Percentiles rank a stretch among this genome's conserved stretches.
phyloP scores from a whole-genome alignment of 2,329 filamentous ascomycete genomes.

The Cytospora chrysosperma region DNA sequence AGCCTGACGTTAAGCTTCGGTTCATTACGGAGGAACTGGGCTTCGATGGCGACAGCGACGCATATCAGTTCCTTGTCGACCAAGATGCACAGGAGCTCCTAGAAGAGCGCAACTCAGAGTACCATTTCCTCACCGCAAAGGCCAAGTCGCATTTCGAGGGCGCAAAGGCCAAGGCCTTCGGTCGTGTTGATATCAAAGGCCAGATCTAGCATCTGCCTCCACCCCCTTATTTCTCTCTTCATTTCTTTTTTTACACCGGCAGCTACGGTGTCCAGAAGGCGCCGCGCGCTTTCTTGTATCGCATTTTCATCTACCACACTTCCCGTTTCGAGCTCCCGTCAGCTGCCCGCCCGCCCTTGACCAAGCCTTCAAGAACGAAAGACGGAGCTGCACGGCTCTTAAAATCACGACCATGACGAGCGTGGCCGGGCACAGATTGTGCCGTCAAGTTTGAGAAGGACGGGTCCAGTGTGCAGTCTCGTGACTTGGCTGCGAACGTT shows the following conservation, averaged over 20 bases:
- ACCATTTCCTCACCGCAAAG: constrained; percentile 73
- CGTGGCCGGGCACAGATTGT: not conserved
- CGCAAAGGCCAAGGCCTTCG: constrained; percentile 72
- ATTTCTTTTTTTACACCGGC: not conserved
- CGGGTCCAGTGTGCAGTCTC: not conserved
- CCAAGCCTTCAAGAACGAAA: not conserved
- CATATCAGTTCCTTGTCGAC: constrained; percentile 85
- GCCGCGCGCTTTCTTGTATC: constrained; percentile 3
- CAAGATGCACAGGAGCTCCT: constrained; percentile 74
- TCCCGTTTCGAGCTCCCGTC: not conserved
- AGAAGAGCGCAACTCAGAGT: constrained; percentile 71
- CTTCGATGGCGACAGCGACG: constrained; percentile 89
- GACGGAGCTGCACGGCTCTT: not conserved
- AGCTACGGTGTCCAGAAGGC: not conserved
- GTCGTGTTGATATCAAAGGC: constrained; percentile 92
- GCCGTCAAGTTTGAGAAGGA: not conserved
- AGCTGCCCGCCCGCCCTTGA: not conserved
- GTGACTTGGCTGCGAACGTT: not conserved
- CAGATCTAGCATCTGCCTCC: constrained; percentile 66
- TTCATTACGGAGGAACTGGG: constrained; percentile 95
- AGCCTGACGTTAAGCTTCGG: constrained; percentile 81
- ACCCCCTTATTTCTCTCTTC: constrained; percentile 12
- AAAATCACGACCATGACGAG: not conserved
- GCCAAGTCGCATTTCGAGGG: constrained; percentile 71
- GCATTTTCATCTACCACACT: constrained; percentile 1